phyloP scores from a whole-genome alignment of 73 alveolate genomes.

The Breviolum minutum region DNA sequence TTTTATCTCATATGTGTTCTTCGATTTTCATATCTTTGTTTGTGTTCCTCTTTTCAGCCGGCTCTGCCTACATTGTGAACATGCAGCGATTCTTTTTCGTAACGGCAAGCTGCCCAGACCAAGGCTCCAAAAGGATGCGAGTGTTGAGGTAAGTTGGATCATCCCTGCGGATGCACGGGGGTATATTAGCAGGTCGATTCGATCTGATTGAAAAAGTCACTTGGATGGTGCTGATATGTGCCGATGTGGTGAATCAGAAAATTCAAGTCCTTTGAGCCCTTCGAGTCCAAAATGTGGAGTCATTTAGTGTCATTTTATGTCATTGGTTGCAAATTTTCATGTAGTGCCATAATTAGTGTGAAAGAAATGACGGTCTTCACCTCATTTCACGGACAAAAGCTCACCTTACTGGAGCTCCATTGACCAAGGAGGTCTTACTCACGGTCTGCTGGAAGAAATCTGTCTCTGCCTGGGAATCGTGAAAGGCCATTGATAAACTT shows the following conservation, averaged over 20 bases:
- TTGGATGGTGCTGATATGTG: background rate
- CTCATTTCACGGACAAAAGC: background rate
- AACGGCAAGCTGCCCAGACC: slow-evolving; percentile 22
- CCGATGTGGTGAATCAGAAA: background rate
- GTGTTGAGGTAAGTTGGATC: slow-evolving; percentile 27
- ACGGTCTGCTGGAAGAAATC: slow-evolving; percentile 1
- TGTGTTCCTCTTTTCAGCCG: background rate
- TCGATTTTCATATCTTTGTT: background rate
- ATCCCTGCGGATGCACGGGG: background rate
- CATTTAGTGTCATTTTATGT: too few species aligned
- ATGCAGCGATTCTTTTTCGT: background rate
- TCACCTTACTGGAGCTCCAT: background rate
- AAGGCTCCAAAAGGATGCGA: slow-evolving; percentile 80
- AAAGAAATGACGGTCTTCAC: too few species aligned
- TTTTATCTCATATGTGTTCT: too few species aligned
- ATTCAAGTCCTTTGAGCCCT: too few species aligned
- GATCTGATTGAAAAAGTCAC: too few species aligned
- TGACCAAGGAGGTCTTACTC: background rate
- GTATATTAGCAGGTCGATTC: background rate
- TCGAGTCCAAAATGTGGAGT: too few species aligned
- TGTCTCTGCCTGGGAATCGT: background rate
- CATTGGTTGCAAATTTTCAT: too few species aligned
- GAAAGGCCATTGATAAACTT: too few species aligned
- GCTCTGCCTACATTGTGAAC: too few species aligned
- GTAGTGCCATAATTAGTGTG: too few species aligned